Evolutionary conservation across 176 grass and related monocot genomes (phyloP), one percentile per base, ranked within the genome.

Genomic region (Oryza nivara): DNA sequence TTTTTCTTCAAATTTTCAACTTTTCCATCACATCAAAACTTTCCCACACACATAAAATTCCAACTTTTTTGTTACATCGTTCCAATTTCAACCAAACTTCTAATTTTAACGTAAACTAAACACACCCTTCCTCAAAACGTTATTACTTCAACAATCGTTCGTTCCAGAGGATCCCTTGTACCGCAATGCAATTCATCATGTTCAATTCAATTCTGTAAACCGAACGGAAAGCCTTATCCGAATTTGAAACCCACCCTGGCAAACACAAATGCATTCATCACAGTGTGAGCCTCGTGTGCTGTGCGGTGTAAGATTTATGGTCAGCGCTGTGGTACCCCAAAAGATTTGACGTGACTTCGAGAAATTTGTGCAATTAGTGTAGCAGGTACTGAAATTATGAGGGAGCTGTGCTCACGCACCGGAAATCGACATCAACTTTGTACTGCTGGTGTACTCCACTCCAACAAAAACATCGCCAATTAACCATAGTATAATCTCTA

Each of bases 321-420:
- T 11, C 40, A 28, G 15, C 20, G 22, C 26, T 78, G 13, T 15
- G 68, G 47, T 56, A 56, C 16, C 4, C 28, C 34, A 52, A 70
- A 81, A 70, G 48, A 71, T 81, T 81, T 80, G 77, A 34, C 9
- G 15, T 30, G 9, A 34, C 23, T 12, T 25, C 13, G 13, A 71
- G 7, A 81, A 52, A 70, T 44, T 35, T 3, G 22, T 19, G 65
- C 10, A 14, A 66, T 66, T 48, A 67, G 63, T 44, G 5, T 20
- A 58, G 43, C 51, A 54, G 15, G 15, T 54, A 54, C 51, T 5
- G 51, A 45, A 15, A 30, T 40, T 20, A 65, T 28, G 20, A 66
- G 28, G 48, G 38, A 7, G 17, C 17, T 68, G 30, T 17, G 2
- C 30, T 40, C 9, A 70, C 34, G 36, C 1, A 19, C 51, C 16